A percentile compares a stretch with the other conserved stretches of the same genome.
Conservation (phyloP, 2,329 filamentous ascomycete genomes). For the Periconia digitata region DNA sequence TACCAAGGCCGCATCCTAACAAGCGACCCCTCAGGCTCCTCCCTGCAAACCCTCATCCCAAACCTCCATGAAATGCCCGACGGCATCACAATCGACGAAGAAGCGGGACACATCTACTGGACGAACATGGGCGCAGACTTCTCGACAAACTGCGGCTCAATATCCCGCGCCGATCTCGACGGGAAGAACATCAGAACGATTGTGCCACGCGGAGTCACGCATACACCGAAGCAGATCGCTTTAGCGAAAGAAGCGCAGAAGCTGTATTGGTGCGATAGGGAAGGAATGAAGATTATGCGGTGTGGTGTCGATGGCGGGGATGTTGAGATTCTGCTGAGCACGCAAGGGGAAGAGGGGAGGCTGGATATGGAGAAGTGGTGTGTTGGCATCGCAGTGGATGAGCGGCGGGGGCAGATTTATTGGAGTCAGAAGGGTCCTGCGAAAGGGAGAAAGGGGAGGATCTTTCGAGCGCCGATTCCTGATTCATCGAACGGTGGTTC, state of each 20-base stretch:
- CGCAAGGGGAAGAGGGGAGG: not conserved
- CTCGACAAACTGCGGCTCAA: conserved; percentile 43
- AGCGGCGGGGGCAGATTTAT: conserved; percentile 51
- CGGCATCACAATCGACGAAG: conserved; percentile 23
- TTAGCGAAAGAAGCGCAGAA: conserved; percentile 21
- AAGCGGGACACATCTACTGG: conserved; percentile 27
- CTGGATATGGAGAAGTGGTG: conserved; percentile 50
- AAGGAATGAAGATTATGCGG: conserved; percentile 44
- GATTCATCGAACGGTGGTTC: conserved; percentile 35
- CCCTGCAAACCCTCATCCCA: conserved; percentile 5
- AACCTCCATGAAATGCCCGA: conserved; percentile 19
- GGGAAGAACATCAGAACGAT: conserved; percentile 50
- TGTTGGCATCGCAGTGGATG: conserved; percentile 57
- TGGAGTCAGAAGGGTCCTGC: conserved; percentile 63
- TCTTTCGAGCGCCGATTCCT: conserved; percentile 55
- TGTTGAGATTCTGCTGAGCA: conserved; percentile 14
- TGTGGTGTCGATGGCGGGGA: conserved; percentile 15
- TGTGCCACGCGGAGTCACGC: conserved; percentile 46
- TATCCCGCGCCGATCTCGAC: conserved; percentile 50
- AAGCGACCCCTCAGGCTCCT: conserved; percentile 12
- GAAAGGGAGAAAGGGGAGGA: conserved; percentile 55
- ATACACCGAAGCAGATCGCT: conserved; percentile 52
- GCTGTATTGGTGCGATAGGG: conserved; percentile 49
- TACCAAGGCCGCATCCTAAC: conserved; percentile 18
- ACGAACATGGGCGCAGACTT: conserved; percentile 16